Conservation (phyloP, 805 yeast genomes). For the Danielozyma ontarioensis region DNA sequence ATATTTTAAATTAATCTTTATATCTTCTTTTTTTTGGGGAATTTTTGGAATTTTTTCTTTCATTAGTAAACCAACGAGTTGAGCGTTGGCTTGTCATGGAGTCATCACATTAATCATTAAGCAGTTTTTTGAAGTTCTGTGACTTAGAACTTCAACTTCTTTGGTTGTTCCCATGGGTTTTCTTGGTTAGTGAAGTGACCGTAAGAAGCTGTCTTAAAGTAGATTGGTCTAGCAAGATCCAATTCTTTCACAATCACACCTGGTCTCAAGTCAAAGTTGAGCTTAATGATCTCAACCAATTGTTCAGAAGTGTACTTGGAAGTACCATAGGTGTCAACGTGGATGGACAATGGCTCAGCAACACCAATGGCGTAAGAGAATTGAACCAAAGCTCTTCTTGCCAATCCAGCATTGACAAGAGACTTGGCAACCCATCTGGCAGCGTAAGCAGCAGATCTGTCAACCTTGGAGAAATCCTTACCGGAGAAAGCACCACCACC, state of each 20-base stretch:
- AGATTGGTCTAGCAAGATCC: conserved; percentile 98
- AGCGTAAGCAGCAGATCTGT: conserved; percentile 99
- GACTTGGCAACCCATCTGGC: conserved; percentile 99
- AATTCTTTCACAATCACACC: conserved; percentile 97
- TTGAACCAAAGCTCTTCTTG: conserved; percentile 96
- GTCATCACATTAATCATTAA: conserved; percentile 42
- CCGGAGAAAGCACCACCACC: conserved; percentile 99
- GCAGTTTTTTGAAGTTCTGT: conserved; percentile 7
- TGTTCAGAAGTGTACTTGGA: conserved; percentile 84
- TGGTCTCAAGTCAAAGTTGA: conserved; percentile 98
- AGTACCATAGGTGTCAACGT: conserved; percentile 98
- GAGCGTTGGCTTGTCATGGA: conserved; percentile 36
- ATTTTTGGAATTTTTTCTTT: background rate
- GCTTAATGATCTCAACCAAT: conserved; percentile 84
- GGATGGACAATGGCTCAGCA: conserved; percentile 97
- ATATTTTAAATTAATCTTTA: too few species aligned
- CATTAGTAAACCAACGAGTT: conserved; percentile 35
- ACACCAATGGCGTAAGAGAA: conserved; percentile 99
- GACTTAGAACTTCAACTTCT: conserved; percentile 57
- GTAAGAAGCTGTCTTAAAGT: conserved; percentile 97
- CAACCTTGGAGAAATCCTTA: conserved; percentile 99
- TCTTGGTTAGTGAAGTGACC: conserved; percentile 99
- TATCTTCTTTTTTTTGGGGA: background rate
- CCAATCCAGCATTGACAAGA: conserved; percentile 87
- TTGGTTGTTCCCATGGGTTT: conserved; percentile 98